Percentiles rank a stretch among this genome's conserved stretches.
phyloP scores from a whole-genome alignment of 805 yeast genomes.

The Suhomyces faveliae region DNA sequence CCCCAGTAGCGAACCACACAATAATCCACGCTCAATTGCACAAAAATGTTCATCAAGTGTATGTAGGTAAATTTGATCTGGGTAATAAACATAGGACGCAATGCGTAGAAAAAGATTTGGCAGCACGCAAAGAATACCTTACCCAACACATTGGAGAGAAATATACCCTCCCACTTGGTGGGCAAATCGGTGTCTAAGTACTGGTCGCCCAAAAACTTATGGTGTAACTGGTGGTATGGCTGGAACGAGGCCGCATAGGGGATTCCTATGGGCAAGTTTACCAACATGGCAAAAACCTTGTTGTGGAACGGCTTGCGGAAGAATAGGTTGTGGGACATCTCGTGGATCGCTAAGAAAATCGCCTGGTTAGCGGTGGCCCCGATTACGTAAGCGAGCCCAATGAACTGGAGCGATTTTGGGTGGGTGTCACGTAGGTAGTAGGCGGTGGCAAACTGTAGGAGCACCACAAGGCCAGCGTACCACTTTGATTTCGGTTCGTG shows the following conservation, averaged over 20 bases:
- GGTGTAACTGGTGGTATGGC: slow-evolving; percentile 90
- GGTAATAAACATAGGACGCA: slow-evolving; percentile 85
- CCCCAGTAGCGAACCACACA: slow-evolving; percentile 64
- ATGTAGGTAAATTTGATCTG: slow-evolving; percentile 70
- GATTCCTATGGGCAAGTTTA: slow-evolving; percentile 84
- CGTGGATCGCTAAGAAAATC: slow-evolving; percentile 84
- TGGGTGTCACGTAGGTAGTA: slow-evolving; percentile 56
- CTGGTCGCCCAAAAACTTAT: slow-evolving; percentile 85
- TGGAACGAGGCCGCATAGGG: slow-evolving; percentile 88
- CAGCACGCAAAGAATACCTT: slow-evolving; percentile 88
- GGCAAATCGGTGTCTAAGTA: slow-evolving; percentile 86
- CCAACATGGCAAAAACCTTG: slow-evolving; percentile 70
- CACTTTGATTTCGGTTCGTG: slow-evolving; percentile 85
- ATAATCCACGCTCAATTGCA: slow-evolving; percentile 59
- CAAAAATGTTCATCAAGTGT: slow-evolving; percentile 65
- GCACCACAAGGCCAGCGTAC: slow-evolving; percentile 63
- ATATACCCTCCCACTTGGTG: slow-evolving; percentile 69
- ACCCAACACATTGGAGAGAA: slow-evolving; percentile 76
- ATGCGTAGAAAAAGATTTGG: slow-evolving; percentile 85
- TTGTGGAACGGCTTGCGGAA: slow-evolving; percentile 78
- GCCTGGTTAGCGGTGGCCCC: slow-evolving; percentile 90
- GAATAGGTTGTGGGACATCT: slow-evolving; percentile 78
- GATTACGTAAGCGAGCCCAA: slow-evolving; percentile 65
- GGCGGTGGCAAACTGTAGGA: slow-evolving; percentile 66
- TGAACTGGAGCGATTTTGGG: slow-evolving; percentile 52